Conservation (phyloP, 2,329 filamentous ascomycete species). For the Myriosclerotinia scirpicola region DNA sequence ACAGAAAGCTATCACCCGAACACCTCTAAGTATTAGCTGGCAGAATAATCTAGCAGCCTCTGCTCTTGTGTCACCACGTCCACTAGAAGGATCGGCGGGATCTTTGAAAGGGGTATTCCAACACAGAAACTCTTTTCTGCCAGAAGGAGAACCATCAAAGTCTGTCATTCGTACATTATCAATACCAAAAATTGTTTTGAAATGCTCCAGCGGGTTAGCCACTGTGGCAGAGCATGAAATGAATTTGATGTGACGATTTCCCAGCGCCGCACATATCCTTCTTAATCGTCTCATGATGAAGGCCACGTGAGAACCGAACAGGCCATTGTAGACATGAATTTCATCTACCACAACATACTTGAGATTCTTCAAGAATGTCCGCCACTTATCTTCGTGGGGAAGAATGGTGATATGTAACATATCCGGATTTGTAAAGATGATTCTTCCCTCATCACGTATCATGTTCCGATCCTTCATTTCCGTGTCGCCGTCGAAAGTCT, state of each 20-base stretch:
- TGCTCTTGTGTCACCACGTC: constrained; percentile 75
- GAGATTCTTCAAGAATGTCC: constrained; percentile 82
- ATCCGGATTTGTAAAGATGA: constrained; percentile 97
- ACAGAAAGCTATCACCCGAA: constrained; percentile 91
- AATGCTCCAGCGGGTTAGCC: constrained; percentile 87
- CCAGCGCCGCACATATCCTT: constrained; percentile 84
- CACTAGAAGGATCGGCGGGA: constrained; percentile 80
- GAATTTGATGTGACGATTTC: constrained; percentile 82
- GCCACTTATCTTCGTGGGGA: constrained; percentile 88
- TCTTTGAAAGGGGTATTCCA: constrained; percentile 98
- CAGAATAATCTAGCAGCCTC: constrained; percentile 92
- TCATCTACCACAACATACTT: constrained; percentile 91
- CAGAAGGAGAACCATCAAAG: constrained; percentile 89
- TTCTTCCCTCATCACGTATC: constrained; percentile 83
- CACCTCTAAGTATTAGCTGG: constrained; percentile 81
- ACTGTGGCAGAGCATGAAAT: constrained; percentile 97
- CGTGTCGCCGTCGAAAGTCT: constrained; percentile 96
- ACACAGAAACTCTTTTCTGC: constrained; percentile 90
- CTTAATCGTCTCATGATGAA: constrained; percentile 90
- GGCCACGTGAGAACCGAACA: constrained; percentile 91
- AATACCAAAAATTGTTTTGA: constrained; percentile 90
- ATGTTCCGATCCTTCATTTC: constrained; percentile 73
- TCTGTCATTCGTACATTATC: constrained; percentile 79
- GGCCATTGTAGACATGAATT: constrained; percentile 92
- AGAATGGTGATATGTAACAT: constrained; percentile 96